Evolutionary conservation across 257 asterid species (phyloP).

Genomic region (Solanum clarkiae): DNA sequence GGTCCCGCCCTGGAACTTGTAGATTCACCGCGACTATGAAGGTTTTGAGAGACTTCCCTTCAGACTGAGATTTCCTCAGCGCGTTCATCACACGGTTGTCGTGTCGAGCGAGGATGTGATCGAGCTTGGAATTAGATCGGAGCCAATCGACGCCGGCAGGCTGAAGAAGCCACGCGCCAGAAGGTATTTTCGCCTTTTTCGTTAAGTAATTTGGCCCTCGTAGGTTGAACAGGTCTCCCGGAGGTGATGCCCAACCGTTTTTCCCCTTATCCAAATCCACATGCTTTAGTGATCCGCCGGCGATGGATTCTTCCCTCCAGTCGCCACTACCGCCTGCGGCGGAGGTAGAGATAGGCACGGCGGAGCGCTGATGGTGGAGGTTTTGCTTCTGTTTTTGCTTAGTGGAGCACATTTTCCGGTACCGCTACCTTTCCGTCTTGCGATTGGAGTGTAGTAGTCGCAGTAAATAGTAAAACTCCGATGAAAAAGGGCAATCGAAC

Average conservation of each 20-base stretch:
- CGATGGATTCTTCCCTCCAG: constrained; percentile 61
- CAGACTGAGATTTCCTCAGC: constrained; percentile 18
- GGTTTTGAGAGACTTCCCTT: constrained; percentile 27
- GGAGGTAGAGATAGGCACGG: neutral
- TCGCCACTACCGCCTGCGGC: neutral
- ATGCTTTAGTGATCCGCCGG: constrained; percentile 70
- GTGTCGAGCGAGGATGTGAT: constrained; percentile 67
- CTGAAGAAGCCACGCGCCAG: constrained; percentile 59
- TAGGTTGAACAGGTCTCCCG: constrained; percentile 57
- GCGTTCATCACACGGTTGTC: constrained; percentile 73
- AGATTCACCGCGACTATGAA: constrained; percentile 76
- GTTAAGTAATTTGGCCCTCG: constrained; percentile 73
- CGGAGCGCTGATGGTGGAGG: constrained; percentile 18
- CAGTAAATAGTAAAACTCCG: neutral
- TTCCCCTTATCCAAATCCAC: constrained; percentile 64
- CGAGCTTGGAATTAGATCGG: constrained; percentile 73
- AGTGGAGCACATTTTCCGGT: constrained; percentile 30
- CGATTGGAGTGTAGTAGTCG: neutral
- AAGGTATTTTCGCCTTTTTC: constrained; percentile 42
- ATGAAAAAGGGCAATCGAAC: neutral
- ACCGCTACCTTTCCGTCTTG: neutral
- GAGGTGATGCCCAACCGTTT: constrained; percentile 98
- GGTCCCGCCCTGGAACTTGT: constrained; percentile 88
- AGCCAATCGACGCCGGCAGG: constrained; percentile 98
- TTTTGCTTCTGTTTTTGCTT: constrained; percentile 53